phyloP scores from a whole-genome alignment of 2,329 filamentous ascomycete genomes.

The Pezicula carpinea region DNA sequence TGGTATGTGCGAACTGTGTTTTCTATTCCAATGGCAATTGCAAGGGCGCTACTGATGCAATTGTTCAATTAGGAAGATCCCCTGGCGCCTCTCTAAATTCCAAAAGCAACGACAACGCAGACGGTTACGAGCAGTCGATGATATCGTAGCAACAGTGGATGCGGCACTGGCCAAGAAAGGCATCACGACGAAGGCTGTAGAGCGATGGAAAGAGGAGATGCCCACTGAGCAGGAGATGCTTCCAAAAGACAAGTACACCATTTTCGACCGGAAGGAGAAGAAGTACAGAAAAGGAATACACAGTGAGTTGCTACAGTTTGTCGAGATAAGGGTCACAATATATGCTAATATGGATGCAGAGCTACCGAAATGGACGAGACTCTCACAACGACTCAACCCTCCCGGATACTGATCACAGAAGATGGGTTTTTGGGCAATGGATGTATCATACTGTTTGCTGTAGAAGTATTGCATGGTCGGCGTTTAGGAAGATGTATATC shows the following conservation, averaged over 20 bases:
- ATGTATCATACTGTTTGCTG: slow-evolving; percentile 19
- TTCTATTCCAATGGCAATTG: slow-evolving; percentile 3
- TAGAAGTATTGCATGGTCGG: slow-evolving; percentile 19
- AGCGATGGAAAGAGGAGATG: slow-evolving; percentile 95
- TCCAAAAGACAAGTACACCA: slow-evolving; percentile 93
- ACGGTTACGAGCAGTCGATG: slow-evolving; percentile 80
- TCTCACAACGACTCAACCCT: slow-evolving; percentile 90
- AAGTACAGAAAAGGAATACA: slow-evolving; percentile 95
- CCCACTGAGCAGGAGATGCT: slow-evolving; percentile 93
- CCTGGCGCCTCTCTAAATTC: slow-evolving; percentile 88
- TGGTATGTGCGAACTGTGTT: slow-evolving; percentile 50
- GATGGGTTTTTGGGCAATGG: slow-evolving; percentile 1
- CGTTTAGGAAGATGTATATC: slow-evolving; percentile 22
- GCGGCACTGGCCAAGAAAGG: slow-evolving; percentile 71
- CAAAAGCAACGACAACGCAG: slow-evolving; percentile 85
- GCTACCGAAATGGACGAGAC: slow-evolving; percentile 88
- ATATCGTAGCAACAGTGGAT: slow-evolving; percentile 78
- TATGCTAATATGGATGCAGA: slow-evolving; percentile 42
- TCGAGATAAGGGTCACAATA: neutral
- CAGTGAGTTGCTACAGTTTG: slow-evolving; percentile 54
- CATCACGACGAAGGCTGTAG: slow-evolving; percentile 68
- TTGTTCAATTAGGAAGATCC: slow-evolving; percentile 67
- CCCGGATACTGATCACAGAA: slow-evolving; percentile 67
- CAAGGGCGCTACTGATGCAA: slow-evolving; percentile 10
- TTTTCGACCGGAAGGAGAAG: slow-evolving; percentile 96